These are phyloP conservation scores for Dryadomyces quercus-mongolicae DNA, from an alignment of 2,329 filamentous ascomycete genomes.

Conservation along the genomic window DNA sequence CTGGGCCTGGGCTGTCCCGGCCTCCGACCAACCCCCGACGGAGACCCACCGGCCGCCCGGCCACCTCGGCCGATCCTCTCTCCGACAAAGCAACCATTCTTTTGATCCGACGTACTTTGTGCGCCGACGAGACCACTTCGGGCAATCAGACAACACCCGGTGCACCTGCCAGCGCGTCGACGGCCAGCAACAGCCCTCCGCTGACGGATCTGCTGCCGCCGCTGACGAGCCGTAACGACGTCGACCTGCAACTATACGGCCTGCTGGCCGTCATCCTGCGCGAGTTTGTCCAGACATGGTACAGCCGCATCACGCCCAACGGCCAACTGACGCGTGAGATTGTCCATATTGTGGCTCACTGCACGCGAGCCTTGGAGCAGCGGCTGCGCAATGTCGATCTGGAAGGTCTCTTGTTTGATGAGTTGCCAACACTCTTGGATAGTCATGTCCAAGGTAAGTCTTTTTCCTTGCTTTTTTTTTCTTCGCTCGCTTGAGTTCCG, in stretches of 20 bases:
- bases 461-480: constrained; percentile 1
- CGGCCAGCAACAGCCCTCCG: not conserved
- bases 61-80: constrained; percentile 34
- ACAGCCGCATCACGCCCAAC: constrained; percentile 82
- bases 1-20: not conserved
- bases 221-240: constrained; percentile 84
- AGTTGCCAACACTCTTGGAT: constrained; percentile 72
- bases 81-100: constrained; percentile 70
- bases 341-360: constrained; percentile 83
- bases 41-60: not conserved
- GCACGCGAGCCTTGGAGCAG: constrained; percentile 77
- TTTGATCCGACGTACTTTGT: constrained; percentile 75
- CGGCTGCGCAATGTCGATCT: constrained; percentile 72
- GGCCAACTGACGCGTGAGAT: constrained; percentile 79
- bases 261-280: constrained; percentile 80
- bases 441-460: constrained; percentile 62
- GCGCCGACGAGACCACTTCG: constrained; percentile 47
- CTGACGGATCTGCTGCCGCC: constrained; percentile 59
- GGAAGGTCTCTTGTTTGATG: constrained; percentile 72
- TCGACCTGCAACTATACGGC: constrained; percentile 88
- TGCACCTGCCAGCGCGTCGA: constrained; percentile 23
- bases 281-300: constrained; percentile 90
- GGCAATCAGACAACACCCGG: constrained; percentile 10
- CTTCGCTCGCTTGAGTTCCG: not conserved
- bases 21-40: not conserved